A percentile compares a stretch with the other conserved stretches of the same genome.
phyloP scores from a whole-genome alignment of 306 rosid genomes.

The Lotus japonicus region DNA sequence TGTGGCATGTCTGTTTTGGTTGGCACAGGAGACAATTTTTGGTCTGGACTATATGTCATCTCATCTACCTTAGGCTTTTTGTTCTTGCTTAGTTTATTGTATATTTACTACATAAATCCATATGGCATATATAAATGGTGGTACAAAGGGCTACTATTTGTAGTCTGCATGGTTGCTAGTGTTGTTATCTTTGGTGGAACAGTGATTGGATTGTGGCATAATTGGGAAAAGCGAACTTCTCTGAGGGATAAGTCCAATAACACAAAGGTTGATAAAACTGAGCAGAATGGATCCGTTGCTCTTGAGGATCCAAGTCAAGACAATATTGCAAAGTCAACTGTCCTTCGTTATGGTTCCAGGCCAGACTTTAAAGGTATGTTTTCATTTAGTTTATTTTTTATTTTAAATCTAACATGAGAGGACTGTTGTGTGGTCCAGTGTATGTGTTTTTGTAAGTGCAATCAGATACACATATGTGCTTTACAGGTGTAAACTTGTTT shows the following conservation, averaged over 20 bases:
- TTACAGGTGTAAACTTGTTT: not conserved
- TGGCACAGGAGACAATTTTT: constrained; percentile 69
- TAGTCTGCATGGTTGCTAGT: constrained; percentile 62
- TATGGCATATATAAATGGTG: constrained; percentile 53
- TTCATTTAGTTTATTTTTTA: not conserved
- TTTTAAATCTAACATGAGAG: not conserved
- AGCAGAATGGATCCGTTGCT: constrained; percentile 11
- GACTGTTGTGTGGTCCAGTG: not conserved
- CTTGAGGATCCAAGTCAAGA: constrained; percentile 26
- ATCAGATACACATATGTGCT: not conserved
- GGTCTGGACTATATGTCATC: constrained; percentile 77
- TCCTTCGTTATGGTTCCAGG: constrained; percentile 54
- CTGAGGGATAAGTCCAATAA: constrained; percentile 15
- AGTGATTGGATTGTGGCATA: constrained; percentile 63
- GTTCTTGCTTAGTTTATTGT: constrained; percentile 38
- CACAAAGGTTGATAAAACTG: constrained; percentile 12
- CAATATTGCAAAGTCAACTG: constrained; percentile 25
- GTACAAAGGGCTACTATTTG: constrained; percentile 72
- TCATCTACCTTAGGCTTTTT: constrained; percentile 66
- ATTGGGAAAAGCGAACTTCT: constrained; percentile 48
- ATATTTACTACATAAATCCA: constrained; percentile 59
- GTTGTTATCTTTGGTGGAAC: constrained; percentile 70
- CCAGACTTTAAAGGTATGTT: constrained; percentile 75
- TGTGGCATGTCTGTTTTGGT: constrained; percentile 64
- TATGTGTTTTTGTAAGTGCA: not conserved